phyloP scores from a whole-genome alignment of 495 filamentous ascomycete species.

The Thermochaetoides thermophila region DNA sequence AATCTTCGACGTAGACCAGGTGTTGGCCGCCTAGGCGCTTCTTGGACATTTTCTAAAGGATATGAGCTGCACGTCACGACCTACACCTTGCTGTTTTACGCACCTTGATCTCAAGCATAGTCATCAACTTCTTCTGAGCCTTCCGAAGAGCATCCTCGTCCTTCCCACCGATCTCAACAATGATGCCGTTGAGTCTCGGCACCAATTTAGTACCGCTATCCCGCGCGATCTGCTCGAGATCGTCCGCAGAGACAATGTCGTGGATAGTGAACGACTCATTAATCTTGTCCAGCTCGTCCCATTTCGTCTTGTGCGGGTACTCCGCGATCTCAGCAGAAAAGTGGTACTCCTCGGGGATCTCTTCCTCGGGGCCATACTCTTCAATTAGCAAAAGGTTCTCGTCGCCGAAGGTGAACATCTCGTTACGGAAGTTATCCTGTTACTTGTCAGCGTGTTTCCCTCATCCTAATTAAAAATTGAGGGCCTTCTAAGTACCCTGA shows the following conservation, averaged over 20 bases:
- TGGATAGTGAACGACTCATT: constrained; percentile 1
- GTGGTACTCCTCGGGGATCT: not conserved
- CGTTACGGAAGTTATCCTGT: constrained; percentile 4
- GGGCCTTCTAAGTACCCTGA: constrained; percentile 12
- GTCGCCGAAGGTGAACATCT: constrained; percentile 3
- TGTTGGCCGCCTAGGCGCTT: constrained; percentile 4
- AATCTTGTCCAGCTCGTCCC: constrained; percentile 11
- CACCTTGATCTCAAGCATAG: constrained; percentile 21
- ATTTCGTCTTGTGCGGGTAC: constrained; percentile 2
- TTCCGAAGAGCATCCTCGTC: not conserved
- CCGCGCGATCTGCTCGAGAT: too few species aligned
- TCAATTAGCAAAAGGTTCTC: not conserved
- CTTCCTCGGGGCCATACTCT: too few species aligned
- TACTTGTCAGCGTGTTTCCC: not conserved
- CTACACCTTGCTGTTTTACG: constrained; percentile 10
- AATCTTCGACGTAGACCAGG: constrained; percentile 24
- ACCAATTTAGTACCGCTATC: too few species aligned
- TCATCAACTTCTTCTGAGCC: constrained; percentile 20
- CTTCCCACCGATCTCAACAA: too few species aligned
- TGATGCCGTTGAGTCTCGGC: too few species aligned
- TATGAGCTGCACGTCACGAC: not conserved
- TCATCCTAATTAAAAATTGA: not conserved
- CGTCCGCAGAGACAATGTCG: constrained; percentile 9
- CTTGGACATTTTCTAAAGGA: constrained; percentile 1
- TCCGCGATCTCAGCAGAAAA: constrained; percentile 1